A percentile compares a stretch with the other conserved stretches of the same genome.
phyloP scores from a whole-genome alignment of 2,329 filamentous ascomycete genomes.

The Microsporum audouinii region DNA sequence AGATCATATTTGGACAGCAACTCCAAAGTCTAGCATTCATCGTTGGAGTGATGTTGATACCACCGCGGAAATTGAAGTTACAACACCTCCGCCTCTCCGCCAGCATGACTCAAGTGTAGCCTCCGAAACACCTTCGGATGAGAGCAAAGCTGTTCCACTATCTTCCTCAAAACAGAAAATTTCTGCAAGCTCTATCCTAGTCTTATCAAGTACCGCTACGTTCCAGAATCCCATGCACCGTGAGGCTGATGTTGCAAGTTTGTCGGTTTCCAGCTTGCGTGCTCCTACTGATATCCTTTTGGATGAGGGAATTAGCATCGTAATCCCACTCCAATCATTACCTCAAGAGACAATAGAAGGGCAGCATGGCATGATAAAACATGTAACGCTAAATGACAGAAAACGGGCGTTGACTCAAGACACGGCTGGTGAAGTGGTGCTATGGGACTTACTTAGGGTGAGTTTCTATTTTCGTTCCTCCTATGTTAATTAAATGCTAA shows the following conservation, averaged over 20 bases:
- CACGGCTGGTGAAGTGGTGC: conserved; percentile 82
- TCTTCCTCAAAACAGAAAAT: conserved; percentile 43
- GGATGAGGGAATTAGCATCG: conserved; percentile 38
- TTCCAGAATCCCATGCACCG: conserved; percentile 52
- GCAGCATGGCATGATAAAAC: conserved; percentile 88
- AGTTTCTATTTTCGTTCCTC: conserved; percentile 15
- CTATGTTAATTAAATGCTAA: not conserved
- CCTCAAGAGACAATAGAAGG: conserved; percentile 82
- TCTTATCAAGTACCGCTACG: conserved; percentile 70
- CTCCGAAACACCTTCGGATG: conserved; percentile 21
- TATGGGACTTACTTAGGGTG: conserved; percentile 89
- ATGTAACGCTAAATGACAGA: conserved; percentile 81
- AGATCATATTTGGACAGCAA: conserved; percentile 80
- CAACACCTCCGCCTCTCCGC: conserved; percentile 44
- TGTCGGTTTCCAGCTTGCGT: conserved; percentile 22
- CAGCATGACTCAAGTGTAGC: conserved; percentile 38
- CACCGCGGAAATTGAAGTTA: conserved; percentile 51
- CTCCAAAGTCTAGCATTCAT: conserved; percentile 82
- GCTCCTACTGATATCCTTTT: conserved; percentile 27
- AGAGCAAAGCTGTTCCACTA: not conserved
- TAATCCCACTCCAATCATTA: conserved; percentile 54
- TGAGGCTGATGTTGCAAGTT: conserved; percentile 43
- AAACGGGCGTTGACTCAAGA: conserved; percentile 82
- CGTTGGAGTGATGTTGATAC: conserved; percentile 83
- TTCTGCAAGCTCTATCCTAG: conserved; percentile 63